Percentiles rank a stretch among this genome's conserved stretches.
Evolutionary conservation across 441 rosid genomes (phyloP).

Genomic region (Hura crepitans): DNA sequence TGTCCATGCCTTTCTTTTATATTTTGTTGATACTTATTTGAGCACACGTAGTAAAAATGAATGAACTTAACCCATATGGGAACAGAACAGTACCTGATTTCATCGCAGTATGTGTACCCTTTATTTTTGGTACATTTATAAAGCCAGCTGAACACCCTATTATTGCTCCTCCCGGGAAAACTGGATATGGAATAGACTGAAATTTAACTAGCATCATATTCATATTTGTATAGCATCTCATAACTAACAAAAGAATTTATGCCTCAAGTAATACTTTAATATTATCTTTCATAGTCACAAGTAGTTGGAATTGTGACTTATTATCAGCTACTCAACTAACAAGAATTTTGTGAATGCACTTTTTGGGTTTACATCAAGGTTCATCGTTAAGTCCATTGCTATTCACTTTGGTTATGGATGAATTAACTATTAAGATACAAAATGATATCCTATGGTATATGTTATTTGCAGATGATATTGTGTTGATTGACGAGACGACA

Average conservation of each 20-base stretch:
- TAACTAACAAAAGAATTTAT: constrained; percentile 16
- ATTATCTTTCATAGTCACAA: background rate
- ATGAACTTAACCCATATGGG: background rate
- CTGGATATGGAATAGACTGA: constrained; percentile 99
- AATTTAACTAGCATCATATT: constrained; percentile 81
- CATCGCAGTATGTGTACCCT: constrained; percentile 98
- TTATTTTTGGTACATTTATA: constrained; percentile 92
- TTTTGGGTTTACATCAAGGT: too few relatives aligned
- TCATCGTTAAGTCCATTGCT: too few relatives aligned
- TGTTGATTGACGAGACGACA: too few relatives aligned
- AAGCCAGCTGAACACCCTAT: constrained; percentile 98
- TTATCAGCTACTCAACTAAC: background rate
- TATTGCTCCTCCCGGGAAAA: constrained; percentile 96
- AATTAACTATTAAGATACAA: too few relatives aligned
- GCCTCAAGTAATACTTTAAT: background rate
- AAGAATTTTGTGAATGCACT: background rate
- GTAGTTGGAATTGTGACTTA: background rate
- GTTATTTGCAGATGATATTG: too few relatives aligned
- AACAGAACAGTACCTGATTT: constrained; percentile 64
- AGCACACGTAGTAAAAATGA: too few relatives aligned
- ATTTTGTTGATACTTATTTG: background rate
- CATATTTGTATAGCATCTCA: constrained; percentile 34
- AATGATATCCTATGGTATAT: too few relatives aligned
- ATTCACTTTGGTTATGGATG: too few relatives aligned
- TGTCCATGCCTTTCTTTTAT: background rate